Base-by-base conservation (phyloP, 2,329 filamentous ascomycete species). In the Tolypocladium ophioglossoides region DNA sequence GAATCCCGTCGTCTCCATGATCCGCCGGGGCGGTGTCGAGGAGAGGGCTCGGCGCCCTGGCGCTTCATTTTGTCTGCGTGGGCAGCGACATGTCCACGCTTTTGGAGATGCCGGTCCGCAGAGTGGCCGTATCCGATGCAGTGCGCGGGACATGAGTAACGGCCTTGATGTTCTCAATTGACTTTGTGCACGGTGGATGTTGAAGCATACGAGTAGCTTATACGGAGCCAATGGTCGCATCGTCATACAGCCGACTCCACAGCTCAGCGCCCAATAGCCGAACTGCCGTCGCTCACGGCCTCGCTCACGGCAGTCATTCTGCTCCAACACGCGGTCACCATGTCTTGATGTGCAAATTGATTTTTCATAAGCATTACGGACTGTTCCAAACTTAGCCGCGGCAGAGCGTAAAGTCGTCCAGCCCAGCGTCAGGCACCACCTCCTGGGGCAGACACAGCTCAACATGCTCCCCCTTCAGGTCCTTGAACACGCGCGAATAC, bases 1-100 rank as follows among this genome's bases (percentile, higher is more conserved):
- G 70, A 92, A 91, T 30, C 84, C 82, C 1, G 80, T 80, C 38
- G 79, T 83, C 59, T 89, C 84, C 87, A 91, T 91, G 52, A 91
- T 72, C 0, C 57, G 57, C 7, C 62, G 62, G 10, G 54, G 40
- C 2, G 59, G 18, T 4, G 73, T 72, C 6, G 65, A 66, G 6
- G 72, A 74, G 58, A 77, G 39, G 22, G n/a, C 41, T 27, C 37
- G 50, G 37, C 32, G 12, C 48, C 32, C 10, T 3, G 32, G 34
- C 3, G 27, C 27, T 8, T 20, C 27, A 14, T 14, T 11, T 1
- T 8, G 27, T 18, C 48, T 27, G 1, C 32, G 18, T 3, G 48
- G 11, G 48, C n/a, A 11, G 27, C 44, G 44, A 16, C 44, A 34
- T n/a, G 24, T 1, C 18, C 9, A 6, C n/a, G 10, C 16, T 10